phyloP scores from a whole-genome alignment of 116 monocot species.

The Dioscorea cayenensis region DNA sequence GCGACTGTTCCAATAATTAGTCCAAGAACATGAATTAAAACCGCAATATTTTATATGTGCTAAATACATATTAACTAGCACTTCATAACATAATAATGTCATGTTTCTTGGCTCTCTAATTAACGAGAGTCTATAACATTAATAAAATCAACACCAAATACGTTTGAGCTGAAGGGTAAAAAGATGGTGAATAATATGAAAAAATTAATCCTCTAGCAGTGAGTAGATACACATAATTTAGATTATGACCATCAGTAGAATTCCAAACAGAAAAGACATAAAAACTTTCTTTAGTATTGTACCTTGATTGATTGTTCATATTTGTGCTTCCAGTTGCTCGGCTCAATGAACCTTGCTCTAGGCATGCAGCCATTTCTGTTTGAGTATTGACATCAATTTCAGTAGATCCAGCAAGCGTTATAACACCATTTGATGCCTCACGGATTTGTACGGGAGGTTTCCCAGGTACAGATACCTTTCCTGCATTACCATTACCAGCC shows the following conservation, averaged over 20 bases:
- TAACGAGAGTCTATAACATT: neutral
- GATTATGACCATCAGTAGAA: neutral
- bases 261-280: neutral
- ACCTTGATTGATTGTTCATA: slow-evolving; percentile 99
- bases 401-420: slow-evolving; percentile 89
- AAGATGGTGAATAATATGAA: too few relatives aligned
- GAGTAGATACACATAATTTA: too few relatives aligned
- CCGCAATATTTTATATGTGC: too few relatives aligned
- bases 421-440: slow-evolving; percentile 82
- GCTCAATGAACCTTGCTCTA: slow-evolving; percentile 81
- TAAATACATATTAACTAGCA: too few relatives aligned
- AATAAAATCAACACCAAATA: neutral
- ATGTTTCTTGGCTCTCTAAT: too few relatives aligned
- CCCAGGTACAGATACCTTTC: slow-evolving; percentile 54
- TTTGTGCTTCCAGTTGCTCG: slow-evolving; percentile 99
- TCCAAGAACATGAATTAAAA: neutral
- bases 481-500: slow-evolving; percentile 49
- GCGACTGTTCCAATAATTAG: slow-evolving; percentile 50
- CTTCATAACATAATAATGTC: too few relatives aligned
- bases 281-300: neutral
- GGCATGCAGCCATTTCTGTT: slow-evolving; percentile 84
- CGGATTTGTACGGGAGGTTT: slow-evolving; percentile 94
- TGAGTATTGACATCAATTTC: slow-evolving; percentile 79
- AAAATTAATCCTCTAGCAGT: too few relatives aligned
- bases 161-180: neutral